Base-by-base conservation (phyloP, 1,284 basidiomycete species). In the Erythrobasidium hasegawianum region DNA sequence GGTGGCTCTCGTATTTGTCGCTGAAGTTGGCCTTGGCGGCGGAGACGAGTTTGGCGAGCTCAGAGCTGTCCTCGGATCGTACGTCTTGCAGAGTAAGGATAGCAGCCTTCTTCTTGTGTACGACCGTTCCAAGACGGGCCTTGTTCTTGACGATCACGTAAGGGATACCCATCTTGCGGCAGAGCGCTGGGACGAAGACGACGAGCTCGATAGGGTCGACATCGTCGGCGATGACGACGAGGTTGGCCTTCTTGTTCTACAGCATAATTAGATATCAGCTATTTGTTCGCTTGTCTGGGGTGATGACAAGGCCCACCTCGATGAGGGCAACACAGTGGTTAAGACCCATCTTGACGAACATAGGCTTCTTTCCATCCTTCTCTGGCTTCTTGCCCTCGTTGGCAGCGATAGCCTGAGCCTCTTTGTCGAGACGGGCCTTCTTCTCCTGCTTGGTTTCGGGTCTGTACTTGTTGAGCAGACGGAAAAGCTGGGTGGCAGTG, bases 181-280 rank as follows among this genome's bases (percentile, higher is more conserved):
- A 98, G 71, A 97, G 87, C 68, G 95, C 93, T 70, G 95, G 95
- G 68, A 98, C 84, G 88, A 93, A 97, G 81, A 98, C 85, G 73
- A 95, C 92, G 75, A 98, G 88, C 81, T 98, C 95, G 71, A 97
- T 95, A 62, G 95, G 95, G 84, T 97, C 95, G 72, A 97, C 95
- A 80, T 98, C 95, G 78, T 97, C 92, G 65, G 91, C 92, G 75
- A 98, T 96, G 80, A 95, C 85, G 73, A 98, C 95, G 71, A 98
- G 87, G 66, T 88, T 84, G 57, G 95, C 94, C 85, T 97, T 97
- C 86, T 97, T 97, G 76, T 91, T 90, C 59, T 69, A 26, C 22
- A 22, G 20, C 10, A 47, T 39, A 38, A 50, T 10, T 8, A n/a
- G 2, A 39, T 18, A 43, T 16, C 5, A 24, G 43, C 40, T 20